These are phyloP conservation scores for Psilocybe cyanescens DNA, from an alignment of 768 basidiomycete species.

Conservation along the genomic window DNA sequence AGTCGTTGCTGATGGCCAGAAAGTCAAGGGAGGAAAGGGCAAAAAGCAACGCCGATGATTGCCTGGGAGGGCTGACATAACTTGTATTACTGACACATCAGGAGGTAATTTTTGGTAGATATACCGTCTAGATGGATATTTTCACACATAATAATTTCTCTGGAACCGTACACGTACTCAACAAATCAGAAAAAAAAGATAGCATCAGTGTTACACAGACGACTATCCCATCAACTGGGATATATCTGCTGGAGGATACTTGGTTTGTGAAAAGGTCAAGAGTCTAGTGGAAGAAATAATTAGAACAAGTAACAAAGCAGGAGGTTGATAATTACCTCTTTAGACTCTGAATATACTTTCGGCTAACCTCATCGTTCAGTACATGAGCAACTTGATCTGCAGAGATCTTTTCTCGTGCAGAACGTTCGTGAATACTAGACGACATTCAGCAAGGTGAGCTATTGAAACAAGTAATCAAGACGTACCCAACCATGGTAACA, in stretches of 20 bases:
- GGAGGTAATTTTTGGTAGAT: background rate
- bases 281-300: constrained; percentile 53
- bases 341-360: constrained; percentile 98
- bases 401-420: constrained; percentile 97
- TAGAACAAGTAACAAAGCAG: background rate
- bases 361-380: constrained; percentile 96
- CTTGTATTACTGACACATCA: background rate
- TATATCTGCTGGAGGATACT: constrained; percentile 91
- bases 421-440: constrained; percentile 92
- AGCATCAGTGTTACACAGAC: background rate
- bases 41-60: constrained; percentile 21
- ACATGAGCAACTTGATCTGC: constrained; percentile 98
- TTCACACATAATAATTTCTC: background rate
- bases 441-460: background rate
- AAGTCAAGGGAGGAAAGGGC: constrained; percentile 17
- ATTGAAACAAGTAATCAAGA: constrained; percentile 14
- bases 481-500: constrained; percentile 98
- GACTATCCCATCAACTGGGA: constrained; percentile 89
- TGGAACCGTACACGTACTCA: background rate
- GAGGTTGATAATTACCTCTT: constrained; percentile 70
- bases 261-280: constrained; percentile 94
- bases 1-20: background rate
- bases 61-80: background rate
- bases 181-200: background rate
- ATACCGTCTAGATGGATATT: background rate